Evolutionary conservation across 495 filamentous ascomycete species (phyloP), one percentile per base, ranked within the genome.

Genomic region (Friedmanniomyces simplex): DNA sequence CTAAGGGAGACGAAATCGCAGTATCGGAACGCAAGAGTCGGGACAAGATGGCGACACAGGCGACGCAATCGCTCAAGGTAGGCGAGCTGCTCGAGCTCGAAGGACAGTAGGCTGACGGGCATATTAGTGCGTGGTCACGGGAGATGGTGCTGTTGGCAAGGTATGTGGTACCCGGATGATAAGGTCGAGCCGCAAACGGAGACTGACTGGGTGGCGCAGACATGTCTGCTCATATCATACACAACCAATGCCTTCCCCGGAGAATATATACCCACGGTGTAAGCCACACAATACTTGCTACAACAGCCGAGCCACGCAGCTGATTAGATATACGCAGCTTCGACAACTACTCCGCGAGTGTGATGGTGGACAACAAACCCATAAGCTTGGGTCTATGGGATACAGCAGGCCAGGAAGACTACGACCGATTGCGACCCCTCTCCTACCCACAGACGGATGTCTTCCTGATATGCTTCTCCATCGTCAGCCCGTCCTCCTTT

Each of bases 201-300:
- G 20, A 20, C 53, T 75, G 64, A 50, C 54, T n/a, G 42, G 22
- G 39, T 20, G 49, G n/a, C 30, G 25, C 66, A 97, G 94, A 98
- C 93, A 77, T 98, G 93, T 77, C 86, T 98, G 55, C 85, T 98
- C 63, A 98, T 98, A 68, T 97, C 93, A 20, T 97, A 97, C 72
- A 97, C 93, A 39, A 98, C 93, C 50, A 98, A 98, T 78, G 93
- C 93, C 41, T 98, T 98, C 72, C 93, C 93, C 16, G 93, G 93
- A 63, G 93, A 98, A 77, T 98, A 98, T 69, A 96, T 98, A 68
- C 93, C 93, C 63, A 98, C 93, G 58, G 94, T 97, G 91, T 97
- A 76, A 78, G 88, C 83, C 18, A 18, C 32, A 12, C 26, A 32
- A 12, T 32, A 26, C 36, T 16, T 34, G 26, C 4, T 11, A n/a